Evolutionary conservation across 2,329 filamentous ascomycete genomes (phyloP).

Genomic region (Dactylellina haptotyla): DNA sequence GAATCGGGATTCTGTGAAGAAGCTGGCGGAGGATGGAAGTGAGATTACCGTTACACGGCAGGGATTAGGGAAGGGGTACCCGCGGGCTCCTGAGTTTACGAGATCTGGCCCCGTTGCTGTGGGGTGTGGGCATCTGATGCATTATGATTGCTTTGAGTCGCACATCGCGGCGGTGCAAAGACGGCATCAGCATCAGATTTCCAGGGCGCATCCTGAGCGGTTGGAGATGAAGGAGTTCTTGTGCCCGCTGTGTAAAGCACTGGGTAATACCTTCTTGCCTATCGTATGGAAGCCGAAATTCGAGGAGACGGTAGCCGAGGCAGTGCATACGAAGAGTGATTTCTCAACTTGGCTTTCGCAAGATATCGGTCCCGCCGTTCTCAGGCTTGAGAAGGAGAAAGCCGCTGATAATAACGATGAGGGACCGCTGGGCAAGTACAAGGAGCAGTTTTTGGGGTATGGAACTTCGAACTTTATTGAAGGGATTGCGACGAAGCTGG

Average conservation of each 20-base stretch:
- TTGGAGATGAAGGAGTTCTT: constrained; percentile 84
- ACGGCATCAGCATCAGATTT: constrained; percentile 90
- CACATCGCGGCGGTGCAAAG: constrained; percentile 86
- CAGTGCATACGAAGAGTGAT: constrained; percentile 69
- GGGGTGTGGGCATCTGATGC: constrained; percentile 98
- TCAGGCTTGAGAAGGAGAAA: constrained; percentile 64
- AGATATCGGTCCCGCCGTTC: constrained; percentile 67
- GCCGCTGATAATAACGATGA: constrained; percentile 60
- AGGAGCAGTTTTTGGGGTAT: constrained; percentile 67
- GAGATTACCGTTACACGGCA: constrained; percentile 79
- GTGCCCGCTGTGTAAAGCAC: constrained; percentile 93
- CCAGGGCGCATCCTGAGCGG: constrained; percentile 89
- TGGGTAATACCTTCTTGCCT: constrained; percentile 93
- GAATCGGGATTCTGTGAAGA: constrained; percentile 80
- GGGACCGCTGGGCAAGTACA: constrained; percentile 61
- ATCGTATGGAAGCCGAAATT: constrained; percentile 92
- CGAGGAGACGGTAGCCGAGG: constrained; percentile 79
- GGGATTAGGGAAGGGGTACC: constrained; percentile 88
- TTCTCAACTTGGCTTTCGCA: constrained; percentile 77
- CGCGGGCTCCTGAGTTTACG: constrained; percentile 62
- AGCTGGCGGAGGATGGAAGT: constrained; percentile 77
- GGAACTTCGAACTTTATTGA: constrained; percentile 66
- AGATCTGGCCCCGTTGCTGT: constrained; percentile 78
- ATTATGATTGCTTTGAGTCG: constrained; percentile 91
- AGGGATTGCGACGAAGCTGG: constrained; percentile 63